Conservation (phyloP, 2,329 filamentous ascomycete genomes). For the Chaetomiaceae sp. region DNA sequence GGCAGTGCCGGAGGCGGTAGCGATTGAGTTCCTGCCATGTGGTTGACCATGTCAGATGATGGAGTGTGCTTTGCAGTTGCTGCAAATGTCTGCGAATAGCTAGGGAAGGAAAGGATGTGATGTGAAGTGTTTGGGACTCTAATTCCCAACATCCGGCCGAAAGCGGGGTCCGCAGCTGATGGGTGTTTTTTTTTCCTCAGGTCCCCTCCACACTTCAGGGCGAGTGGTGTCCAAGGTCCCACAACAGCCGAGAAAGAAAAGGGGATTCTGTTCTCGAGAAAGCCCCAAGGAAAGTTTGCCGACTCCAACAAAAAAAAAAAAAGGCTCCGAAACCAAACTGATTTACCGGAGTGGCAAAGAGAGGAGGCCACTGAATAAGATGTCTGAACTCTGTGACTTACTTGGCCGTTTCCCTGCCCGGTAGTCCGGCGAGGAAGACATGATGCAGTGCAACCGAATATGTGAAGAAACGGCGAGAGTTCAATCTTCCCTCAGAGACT, state of each 20-base stretch:
- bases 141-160: too few species aligned
- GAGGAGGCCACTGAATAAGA: neutral
- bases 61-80: neutral
- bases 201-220: too few species aligned
- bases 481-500: neutral
- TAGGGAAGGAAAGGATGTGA: too few species aligned
- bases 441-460: slow-evolving; percentile 4
- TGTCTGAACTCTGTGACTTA: slow-evolving; percentile 23
- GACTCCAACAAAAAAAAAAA: too few species aligned
- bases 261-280: too few species aligned
- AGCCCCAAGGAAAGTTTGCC: too few species aligned
- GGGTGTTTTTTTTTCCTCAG: too few species aligned
- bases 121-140: too few species aligned
- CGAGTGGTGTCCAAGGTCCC: too few species aligned
- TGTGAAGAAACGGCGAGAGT: neutral
- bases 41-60: slow-evolving; percentile 16
- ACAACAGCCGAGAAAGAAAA: too few species aligned
- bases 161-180: too few species aligned
- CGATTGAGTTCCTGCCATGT: slow-evolving; percentile 76
- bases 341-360: neutral
- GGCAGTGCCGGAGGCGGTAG: slow-evolving; percentile 88
- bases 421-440: slow-evolving; percentile 31
- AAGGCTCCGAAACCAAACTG: neutral
- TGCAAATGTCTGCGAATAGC: neutral
- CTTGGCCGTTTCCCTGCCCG: slow-evolving; percentile 31